These are phyloP conservation scores for Mimosa bimucronata DNA, from an alignment of 306 rosid species.

Conservation along the genomic window DNA sequence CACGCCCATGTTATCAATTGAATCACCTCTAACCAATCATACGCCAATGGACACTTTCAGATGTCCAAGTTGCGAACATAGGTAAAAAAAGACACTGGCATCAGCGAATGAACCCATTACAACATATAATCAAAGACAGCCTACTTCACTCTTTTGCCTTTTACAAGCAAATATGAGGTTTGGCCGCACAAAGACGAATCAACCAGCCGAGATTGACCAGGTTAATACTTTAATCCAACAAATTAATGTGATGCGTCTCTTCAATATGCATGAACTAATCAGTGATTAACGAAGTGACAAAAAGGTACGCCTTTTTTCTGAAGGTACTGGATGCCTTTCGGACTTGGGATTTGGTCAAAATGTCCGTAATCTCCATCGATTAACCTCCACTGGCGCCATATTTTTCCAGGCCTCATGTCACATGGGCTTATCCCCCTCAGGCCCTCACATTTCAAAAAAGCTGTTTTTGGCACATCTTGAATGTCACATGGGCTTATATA, in stretches of 20 bases:
- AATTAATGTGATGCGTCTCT: background rate
- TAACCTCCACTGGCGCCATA: background rate
- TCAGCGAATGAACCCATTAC: background rate
- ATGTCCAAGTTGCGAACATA: no score
- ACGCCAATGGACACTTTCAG: no score
- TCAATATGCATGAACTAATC: background rate
- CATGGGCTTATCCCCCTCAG: background rate
- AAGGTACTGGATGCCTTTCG: constrained; percentile 39
- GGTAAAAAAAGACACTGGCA: no score
- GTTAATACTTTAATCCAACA: background rate
- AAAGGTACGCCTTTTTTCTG: constrained; percentile 31
- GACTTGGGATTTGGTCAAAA: constrained; percentile 26
- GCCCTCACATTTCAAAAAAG: background rate
- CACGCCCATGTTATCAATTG: no score
- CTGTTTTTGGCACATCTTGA: background rate
- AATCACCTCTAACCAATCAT: no score
- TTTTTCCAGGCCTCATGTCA: background rate
- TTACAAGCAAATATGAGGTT: background rate
- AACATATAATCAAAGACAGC: background rate
- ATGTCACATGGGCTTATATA: no score
- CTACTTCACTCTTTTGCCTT: background rate
- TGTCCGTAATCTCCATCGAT: constrained; percentile 5
- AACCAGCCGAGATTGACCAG: background rate
- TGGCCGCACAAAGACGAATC: background rate
- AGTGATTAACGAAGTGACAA: background rate